These are phyloP conservation scores for Paraconiothyrium sp. DNA, from an alignment of 2,329 filamentous ascomycete species.

Conservation along the genomic window DNA sequence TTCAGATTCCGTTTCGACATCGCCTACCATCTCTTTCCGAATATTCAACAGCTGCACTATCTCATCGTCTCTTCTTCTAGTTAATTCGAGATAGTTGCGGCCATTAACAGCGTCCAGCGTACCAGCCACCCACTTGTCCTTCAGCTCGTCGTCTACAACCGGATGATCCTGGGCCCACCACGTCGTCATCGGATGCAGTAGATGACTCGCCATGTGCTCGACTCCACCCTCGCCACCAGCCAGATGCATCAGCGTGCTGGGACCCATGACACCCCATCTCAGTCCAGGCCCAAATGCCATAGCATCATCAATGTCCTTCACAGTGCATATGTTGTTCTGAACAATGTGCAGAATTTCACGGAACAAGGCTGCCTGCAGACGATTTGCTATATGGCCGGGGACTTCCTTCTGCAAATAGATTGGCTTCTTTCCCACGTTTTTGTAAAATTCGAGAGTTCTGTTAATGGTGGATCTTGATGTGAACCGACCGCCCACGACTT, in stretches of 20 bases:
- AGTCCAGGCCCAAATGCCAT: slow-evolving; percentile 28
- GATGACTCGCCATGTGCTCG: slow-evolving; percentile 28
- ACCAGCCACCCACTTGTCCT: slow-evolving; percentile 29
- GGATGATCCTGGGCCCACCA: slow-evolving; percentile 29
- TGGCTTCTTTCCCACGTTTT: slow-evolving; percentile 52
- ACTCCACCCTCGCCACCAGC: slow-evolving; percentile 29
- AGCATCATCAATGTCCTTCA: slow-evolving; percentile 29
- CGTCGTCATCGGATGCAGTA: slow-evolving; percentile 28
- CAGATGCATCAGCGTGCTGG: slow-evolving; percentile 25
- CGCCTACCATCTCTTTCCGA: slow-evolving; percentile 24
- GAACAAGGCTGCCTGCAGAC: slow-evolving; percentile 49
- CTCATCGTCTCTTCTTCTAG: slow-evolving; percentile 26
- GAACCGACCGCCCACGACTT: slow-evolving; percentile 53
- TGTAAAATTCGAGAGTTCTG: slow-evolving; percentile 52
- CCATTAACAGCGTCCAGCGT: slow-evolving; percentile 22
- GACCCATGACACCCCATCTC: slow-evolving; percentile 31
- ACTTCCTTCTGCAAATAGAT: slow-evolving; percentile 54
- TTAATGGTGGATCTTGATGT: slow-evolving; percentile 38
- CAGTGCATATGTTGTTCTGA: slow-evolving; percentile 23
- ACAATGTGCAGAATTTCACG: slow-evolving; percentile 28
- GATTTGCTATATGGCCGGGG: slow-evolving; percentile 57
- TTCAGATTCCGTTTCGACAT: slow-evolving; percentile 18
- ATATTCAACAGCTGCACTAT: slow-evolving; percentile 25
- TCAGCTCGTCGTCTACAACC: slow-evolving; percentile 25
- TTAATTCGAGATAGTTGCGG: slow-evolving; percentile 22